Conservation (phyloP, 106 monocot genomes). For the Dendrobium officinale region DNA sequence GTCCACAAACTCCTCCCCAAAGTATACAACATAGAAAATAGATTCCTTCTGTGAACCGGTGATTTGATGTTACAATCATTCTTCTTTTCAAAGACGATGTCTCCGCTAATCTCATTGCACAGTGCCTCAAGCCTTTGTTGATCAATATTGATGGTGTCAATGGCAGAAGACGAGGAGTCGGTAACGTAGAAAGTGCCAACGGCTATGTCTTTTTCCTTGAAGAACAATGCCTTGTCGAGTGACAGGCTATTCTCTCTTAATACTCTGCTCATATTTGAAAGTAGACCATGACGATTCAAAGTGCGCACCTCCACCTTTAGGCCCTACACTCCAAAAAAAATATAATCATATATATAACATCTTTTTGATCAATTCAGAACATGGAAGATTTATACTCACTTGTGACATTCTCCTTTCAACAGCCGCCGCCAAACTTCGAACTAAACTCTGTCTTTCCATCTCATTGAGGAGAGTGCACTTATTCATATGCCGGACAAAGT, state of each 20-base stretch:
- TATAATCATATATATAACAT: neutral
- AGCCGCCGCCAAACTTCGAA: conserved; percentile 20
- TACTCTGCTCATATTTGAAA: conserved; percentile 22
- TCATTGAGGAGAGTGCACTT: conserved; percentile 13
- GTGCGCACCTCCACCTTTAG: conserved; percentile 19
- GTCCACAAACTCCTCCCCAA: too few relatives aligned
- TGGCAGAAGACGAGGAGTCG: conserved; percentile 14
- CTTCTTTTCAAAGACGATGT: neutral
- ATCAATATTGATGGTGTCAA: conserved; percentile 11
- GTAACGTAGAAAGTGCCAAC: conserved; percentile 50
- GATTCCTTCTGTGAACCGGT: too few relatives aligned
- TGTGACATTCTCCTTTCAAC: conserved; percentile 39
- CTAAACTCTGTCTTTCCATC: conserved; percentile 16
- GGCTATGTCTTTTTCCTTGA: conserved; percentile 21
- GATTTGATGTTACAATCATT: neutral
- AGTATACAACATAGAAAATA: too few relatives aligned
- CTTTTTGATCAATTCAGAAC: neutral
- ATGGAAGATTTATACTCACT: conserved; percentile 22
- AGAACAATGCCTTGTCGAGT: conserved; percentile 16
- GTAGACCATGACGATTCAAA: conserved; percentile 12
- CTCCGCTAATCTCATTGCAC: conserved; percentile 17
- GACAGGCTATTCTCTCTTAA: conserved; percentile 29
- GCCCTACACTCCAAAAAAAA: conserved; percentile 9
- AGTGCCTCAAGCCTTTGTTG: conserved; percentile 24
- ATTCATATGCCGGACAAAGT: conserved; percentile 20